Percentiles rank a stretch among this genome's conserved stretches.
Conservation (phyloP, 2,329 filamentous ascomycete species). For the Arthrobotrys iridis region DNA sequence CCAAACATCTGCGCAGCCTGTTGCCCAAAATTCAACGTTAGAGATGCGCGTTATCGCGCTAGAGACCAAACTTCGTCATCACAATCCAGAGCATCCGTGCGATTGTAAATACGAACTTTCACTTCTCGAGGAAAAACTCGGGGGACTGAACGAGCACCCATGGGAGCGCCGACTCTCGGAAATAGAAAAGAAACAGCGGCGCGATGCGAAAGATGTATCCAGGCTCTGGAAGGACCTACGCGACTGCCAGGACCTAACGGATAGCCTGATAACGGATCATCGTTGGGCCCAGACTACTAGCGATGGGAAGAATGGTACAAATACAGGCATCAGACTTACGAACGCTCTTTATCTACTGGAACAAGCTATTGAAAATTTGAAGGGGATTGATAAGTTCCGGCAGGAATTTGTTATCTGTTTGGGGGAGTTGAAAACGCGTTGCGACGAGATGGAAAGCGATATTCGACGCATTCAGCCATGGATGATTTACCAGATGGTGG, state of each 20-base stretch:
- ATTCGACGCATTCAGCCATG: neutral
- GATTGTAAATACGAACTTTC: slow-evolving; percentile 51
- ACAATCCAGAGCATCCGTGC: slow-evolving; percentile 43
- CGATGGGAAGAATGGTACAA: neutral
- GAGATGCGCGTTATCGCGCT: slow-evolving; percentile 43
- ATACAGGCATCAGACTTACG: neutral
- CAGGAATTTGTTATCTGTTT: neutral
- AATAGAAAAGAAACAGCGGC: slow-evolving; percentile 22
- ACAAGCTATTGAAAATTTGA: slow-evolving; percentile 5
- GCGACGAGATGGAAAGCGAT: slow-evolving; percentile 15
- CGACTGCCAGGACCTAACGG: slow-evolving; percentile 21
- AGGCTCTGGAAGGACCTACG: slow-evolving; percentile 21
- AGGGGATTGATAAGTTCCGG: slow-evolving; percentile 20
- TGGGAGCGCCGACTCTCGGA: slow-evolving; percentile 23
- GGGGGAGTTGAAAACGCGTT: slow-evolving; percentile 13
- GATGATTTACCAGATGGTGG: slow-evolving; percentile 7
- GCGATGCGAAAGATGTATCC: slow-evolving; percentile 22
- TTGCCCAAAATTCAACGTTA: neutral
- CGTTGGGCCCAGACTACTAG: slow-evolving; percentile 1
- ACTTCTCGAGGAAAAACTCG: slow-evolving; percentile 41
- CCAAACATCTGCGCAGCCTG: neutral
- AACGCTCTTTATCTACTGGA: slow-evolving; percentile 16
- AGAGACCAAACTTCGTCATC: slow-evolving; percentile 46
- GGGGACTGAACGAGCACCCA: slow-evolving; percentile 25
- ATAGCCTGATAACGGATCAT: slow-evolving; percentile 18